A percentile compares a stretch with the other conserved stretches of the same genome.
Conservation (phyloP, 2,329 filamentous ascomycete genomes). For the Aspergillus ochraceus region DNA sequence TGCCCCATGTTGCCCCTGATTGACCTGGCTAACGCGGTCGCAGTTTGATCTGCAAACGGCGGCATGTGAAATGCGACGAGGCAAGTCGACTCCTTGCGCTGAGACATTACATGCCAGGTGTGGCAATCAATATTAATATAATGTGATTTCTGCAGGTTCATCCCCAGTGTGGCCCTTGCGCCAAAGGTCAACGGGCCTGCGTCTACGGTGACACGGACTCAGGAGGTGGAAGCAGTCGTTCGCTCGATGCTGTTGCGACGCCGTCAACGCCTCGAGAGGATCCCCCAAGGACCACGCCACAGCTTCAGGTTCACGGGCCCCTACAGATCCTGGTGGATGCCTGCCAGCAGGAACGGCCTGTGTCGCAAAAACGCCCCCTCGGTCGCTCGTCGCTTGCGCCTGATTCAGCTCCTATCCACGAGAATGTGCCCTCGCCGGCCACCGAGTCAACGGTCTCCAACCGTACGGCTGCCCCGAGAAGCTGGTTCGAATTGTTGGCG, state of each 20-base stretch:
- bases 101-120: no score
- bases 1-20: not conserved
- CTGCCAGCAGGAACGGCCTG: constrained; percentile 20
- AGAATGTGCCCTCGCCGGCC: constrained; percentile 22
- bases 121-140: no score
- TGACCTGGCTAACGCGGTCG: constrained; percentile 2
- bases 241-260: not conserved
- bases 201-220: constrained; percentile 14
- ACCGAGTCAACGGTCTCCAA: constrained; percentile 33
- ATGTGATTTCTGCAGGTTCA: not conserved
- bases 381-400: constrained; percentile 1
- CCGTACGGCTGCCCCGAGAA: constrained; percentile 44
- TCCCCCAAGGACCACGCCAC: not conserved
- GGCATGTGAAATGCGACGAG: constrained; percentile 35
- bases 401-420: constrained; percentile 1
- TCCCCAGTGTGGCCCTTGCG: constrained; percentile 29
- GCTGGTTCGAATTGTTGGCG: constrained; percentile 48
- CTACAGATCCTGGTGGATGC: constrained; percentile 21
- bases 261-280: not conserved
- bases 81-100: not conserved
- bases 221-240: not conserved
- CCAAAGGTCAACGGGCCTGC: constrained; percentile 27
- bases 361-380: not conserved
- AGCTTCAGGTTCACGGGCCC: constrained; percentile 15
- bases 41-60: constrained; percentile 28